Base-by-base conservation (phyloP, 345 rosid species). In the Syzygium aromaticum region DNA sequence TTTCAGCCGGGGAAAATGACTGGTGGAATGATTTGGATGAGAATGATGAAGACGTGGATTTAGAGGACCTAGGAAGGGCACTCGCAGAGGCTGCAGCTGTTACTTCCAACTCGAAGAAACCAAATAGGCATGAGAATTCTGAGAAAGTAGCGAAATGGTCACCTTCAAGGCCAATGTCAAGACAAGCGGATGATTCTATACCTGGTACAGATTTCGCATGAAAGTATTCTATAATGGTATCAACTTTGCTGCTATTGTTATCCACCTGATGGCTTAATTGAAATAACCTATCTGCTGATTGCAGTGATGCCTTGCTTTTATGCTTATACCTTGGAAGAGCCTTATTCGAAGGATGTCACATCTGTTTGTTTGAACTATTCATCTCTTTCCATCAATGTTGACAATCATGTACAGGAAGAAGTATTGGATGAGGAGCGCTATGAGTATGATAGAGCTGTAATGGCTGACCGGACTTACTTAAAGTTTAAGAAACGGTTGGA, bases 221-320 rank as follows among this genome's bases (percentile, higher is more conserved):
- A n/a, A 52, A 52, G 61, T 16, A 49, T 33, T 51, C 43, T 84
- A 13, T 30, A 27, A 22, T 28, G 77, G 27, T 86, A 8, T 28
- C 28, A 0, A 9, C 19, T 63, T 40, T 89, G 43, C 30, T 67
- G 46, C 46, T 63, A 43, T 51, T 13, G 13, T 67, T 83, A 53
- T 54, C 14, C 57, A 63, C 52, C 28, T 67, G 59, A 17, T 49
- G 40, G 40, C 52, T 51, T 64, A 15, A 27, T 61, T 53, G 85
- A 33, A 33, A 40, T 78, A 54, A 51, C 16, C 19, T 40, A 86
- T 90, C 88, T 88, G 87, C 59, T 86, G 43, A 83, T 90, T 90
- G 90, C 93, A 87, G 98, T 93, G 88, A 86, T 95, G 91, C 98
- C 99, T 33, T 98, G 99, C 92, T 98, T 98, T 90, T 96, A 98